These are phyloP conservation scores for Erodium texanum DNA, from an alignment of 441 rosid genomes.

Conservation along the genomic window DNA sequence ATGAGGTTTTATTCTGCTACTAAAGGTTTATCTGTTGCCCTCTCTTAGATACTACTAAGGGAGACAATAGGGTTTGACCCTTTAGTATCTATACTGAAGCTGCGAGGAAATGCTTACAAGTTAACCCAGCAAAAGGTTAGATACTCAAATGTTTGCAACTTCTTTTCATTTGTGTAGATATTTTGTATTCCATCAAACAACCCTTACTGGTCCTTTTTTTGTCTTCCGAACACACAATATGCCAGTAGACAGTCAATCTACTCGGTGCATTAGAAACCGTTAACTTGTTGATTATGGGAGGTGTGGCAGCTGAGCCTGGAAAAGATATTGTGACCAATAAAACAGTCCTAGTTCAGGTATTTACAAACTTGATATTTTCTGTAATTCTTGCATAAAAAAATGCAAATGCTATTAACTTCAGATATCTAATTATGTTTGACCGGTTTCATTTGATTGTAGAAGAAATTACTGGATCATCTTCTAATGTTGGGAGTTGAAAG, in stretches of 20 bases:
- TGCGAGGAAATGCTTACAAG: slow-evolving; percentile 68
- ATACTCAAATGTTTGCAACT: slow-evolving; percentile 28
- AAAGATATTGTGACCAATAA: slow-evolving; percentile 76
- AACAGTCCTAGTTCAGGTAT: slow-evolving; percentile 84
- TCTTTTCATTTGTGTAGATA: slow-evolving; percentile 11
- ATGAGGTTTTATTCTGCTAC: slow-evolving; percentile 16
- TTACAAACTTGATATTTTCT: slow-evolving; percentile 9
- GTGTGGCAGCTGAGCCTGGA: slow-evolving; percentile 54
- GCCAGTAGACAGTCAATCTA: slow-evolving; percentile 94
- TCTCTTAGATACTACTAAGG: slow-evolving; percentile 62
- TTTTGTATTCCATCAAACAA: slow-evolving; percentile 14
- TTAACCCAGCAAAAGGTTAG: slow-evolving; percentile 97
- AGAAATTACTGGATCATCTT: slow-evolving; percentile 65
- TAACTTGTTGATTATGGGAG: slow-evolving; percentile 67
- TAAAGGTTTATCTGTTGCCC: slow-evolving; percentile 20
- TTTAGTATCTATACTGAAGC: slow-evolving; percentile 59
- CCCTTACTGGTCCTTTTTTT: slow-evolving; percentile 36
- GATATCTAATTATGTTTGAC: slow-evolving; percentile 16
- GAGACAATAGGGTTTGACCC: slow-evolving; percentile 90
- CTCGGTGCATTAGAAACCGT: slow-evolving; percentile 81
- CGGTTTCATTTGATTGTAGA: slow-evolving; percentile 39
- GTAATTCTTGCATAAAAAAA: not conserved
- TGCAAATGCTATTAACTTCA: not conserved
- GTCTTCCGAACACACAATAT: slow-evolving; percentile 37
- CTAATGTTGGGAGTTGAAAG: slow-evolving; percentile 88